Conservation (phyloP, 163 green algal species). For the Chlamydomonas reinhardtii region DNA sequence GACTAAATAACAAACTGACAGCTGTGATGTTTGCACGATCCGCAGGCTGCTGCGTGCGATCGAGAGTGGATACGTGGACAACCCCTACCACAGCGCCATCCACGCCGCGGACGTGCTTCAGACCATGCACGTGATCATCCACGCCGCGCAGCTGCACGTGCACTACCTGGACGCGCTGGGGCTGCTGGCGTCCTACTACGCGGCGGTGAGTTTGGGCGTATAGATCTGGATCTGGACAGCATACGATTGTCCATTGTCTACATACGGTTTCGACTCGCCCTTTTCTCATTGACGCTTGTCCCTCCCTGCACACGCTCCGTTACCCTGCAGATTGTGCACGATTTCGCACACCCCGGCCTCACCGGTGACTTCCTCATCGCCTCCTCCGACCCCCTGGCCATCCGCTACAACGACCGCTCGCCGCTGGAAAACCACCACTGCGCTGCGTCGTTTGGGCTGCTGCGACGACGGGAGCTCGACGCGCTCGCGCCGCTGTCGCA, state of each 20-base stretch:
- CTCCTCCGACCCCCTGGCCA: slow-evolving; percentile 55
- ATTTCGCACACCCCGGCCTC: slow-evolving; percentile 19
- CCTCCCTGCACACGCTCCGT: background rate
- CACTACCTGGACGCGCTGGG: slow-evolving; percentile 5
- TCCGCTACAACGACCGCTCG: slow-evolving; percentile 68
- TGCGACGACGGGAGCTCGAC: background rate
- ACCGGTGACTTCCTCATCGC: slow-evolving; percentile 70
- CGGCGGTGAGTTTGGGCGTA: background rate
- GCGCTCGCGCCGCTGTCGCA: background rate
- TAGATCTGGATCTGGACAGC: too few relatives aligned
- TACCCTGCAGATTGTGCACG: slow-evolving; percentile 7
- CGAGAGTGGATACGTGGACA: slow-evolving; percentile 19
- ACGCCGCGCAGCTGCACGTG: slow-evolving; percentile 11
- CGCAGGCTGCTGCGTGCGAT: slow-evolving; percentile 15
- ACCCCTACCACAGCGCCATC: slow-evolving; percentile 64
- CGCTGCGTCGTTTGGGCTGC: background rate
- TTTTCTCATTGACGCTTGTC: background rate
- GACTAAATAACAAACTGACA: too few relatives aligned
- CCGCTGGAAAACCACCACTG: slow-evolving; percentile 57
- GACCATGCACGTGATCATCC: slow-evolving; percentile 43
- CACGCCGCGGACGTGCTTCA: slow-evolving; percentile 67
- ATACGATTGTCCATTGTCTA: background rate
- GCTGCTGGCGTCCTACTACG: slow-evolving; percentile 24
- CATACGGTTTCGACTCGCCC: too few relatives aligned
- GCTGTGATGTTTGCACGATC: too few relatives aligned